phyloP scores from a whole-genome alignment of 2,329 filamentous ascomycete genomes.

The Neocucurbitaria cava region DNA sequence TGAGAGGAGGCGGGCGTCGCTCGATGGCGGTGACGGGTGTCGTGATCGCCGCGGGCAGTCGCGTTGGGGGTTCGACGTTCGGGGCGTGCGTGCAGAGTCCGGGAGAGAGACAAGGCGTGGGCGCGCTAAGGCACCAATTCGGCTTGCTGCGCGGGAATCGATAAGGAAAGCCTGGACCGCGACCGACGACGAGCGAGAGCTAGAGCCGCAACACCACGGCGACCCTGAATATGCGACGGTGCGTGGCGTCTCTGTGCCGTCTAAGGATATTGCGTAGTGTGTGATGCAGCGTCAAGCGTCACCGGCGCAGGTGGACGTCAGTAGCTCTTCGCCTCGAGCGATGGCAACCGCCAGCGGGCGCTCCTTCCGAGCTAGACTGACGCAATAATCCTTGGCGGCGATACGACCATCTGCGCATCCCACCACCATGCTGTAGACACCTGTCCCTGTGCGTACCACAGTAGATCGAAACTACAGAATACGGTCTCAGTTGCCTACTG shows the following conservation, averaged over 20 bases:
- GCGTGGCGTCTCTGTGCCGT: neutral
- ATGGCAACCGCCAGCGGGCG: neutral
- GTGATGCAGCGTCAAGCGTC: neutral
- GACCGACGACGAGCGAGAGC: no score
- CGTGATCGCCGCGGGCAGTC: conserved; percentile 27
- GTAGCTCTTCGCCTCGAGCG: neutral
- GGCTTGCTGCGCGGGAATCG: conserved; percentile 3
- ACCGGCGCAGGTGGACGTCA: neutral
- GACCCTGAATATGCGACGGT: neutral
- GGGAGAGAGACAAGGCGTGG: conserved; percentile 17
- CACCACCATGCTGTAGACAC: neutral
- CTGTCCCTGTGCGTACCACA: no score
- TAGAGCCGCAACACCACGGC: neutral
- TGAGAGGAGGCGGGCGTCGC: conserved; percentile 5
- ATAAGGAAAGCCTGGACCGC: conserved; percentile 23
- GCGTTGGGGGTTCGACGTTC: conserved; percentile 25
- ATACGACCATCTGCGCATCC: neutral
- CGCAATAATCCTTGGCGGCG: neutral
- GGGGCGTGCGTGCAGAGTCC: conserved; percentile 8
- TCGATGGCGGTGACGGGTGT: conserved; percentile 17
- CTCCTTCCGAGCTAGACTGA: neutral
- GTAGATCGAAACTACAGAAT: no score
- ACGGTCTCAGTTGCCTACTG: no score
- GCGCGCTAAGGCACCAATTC: conserved; percentile 14
- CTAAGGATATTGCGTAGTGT: neutral